These are phyloP conservation scores for Pythium rhizo-oryzae DNA, from an alignment of 352 stramenopile species.

Conservation along the genomic window DNA sequence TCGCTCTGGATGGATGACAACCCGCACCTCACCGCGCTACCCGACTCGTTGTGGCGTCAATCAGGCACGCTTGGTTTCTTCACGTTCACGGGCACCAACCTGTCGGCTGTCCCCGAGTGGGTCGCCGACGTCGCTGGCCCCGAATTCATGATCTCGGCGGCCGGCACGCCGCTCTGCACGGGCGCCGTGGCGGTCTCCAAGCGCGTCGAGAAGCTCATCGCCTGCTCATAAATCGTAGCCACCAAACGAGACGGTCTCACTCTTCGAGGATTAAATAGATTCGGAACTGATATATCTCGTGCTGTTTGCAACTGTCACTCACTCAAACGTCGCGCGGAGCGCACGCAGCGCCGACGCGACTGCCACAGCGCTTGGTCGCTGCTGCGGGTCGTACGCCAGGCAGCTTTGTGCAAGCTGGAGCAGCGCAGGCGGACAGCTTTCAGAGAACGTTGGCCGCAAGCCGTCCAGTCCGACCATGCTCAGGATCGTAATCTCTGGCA, in stretches of 20 bases:
- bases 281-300: no score
- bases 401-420: neutral
- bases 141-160: neutral
- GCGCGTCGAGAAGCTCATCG: no score
- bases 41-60: neutral
- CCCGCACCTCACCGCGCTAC: neutral
- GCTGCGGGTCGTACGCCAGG: slow-evolving; percentile 4
- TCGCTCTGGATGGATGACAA: neutral
- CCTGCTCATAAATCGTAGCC: neutral
- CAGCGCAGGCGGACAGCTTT: neutral
- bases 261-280: no score
- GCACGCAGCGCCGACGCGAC: neutral
- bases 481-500: slow-evolving; percentile 14
- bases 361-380: neutral
- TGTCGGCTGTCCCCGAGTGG: neutral
- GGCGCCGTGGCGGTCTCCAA: no score
- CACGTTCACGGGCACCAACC: neutral
- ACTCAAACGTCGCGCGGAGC: no score
- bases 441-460: slow-evolving; percentile 8
- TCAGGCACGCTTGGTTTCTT: neutral
- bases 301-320: no score
- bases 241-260: no score
- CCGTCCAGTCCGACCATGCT: neutral
- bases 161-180: neutral
- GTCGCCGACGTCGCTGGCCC: neutral